Evolutionary conservation across 129 eudicot species (phyloP), one percentile per base, ranked within the genome.

Genomic region (Smallanthus sonchifolius): DNA sequence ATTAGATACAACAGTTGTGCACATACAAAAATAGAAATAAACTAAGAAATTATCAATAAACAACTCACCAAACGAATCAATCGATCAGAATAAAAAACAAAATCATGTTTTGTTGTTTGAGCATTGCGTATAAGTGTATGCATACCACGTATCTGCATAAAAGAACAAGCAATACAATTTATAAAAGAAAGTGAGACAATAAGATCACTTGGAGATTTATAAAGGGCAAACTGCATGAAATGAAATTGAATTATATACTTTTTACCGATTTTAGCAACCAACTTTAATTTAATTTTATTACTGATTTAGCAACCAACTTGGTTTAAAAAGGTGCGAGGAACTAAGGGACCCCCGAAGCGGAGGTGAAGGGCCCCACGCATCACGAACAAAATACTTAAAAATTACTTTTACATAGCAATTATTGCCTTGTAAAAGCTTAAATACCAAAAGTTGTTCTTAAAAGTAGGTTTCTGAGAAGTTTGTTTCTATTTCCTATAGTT

Each of bases 41-140:
- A 32, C 56, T 10, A 3, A 44, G 3, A 15, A 34, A n/a, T 48
- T 1, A 37, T 0, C 4, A 55, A 75, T 37, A 5, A 69, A 11
- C 17, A 49, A 88, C 95, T 73, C 78, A 91, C 97, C 90, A 91
- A 69, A 55, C 97, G 95, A 70, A 84, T 91, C 78, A 91, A 81
- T 44, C 97, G 85, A 68, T 91, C 96, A 82, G 95, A 75, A 77
- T 91, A 86, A 69, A 91, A 91, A 17, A 88, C 88, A 73, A 91
- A 91, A 75, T 91, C 97, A 73, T 91, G 97, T 67, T 78, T 88
- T 7, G 95, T 88, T 68, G 87, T 88, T 70, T 86, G 85, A 79
- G 88, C 82, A 83, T 91, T 96, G 64, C 97, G 97, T 67, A 91
- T 86, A 64, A 91, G 92, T 11, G 95, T 91, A 74, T 88, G 97